These are phyloP conservation scores for Mesembryanthemum crystallinum DNA, from an alignment of 148 eudicot genomes.

Conservation along the genomic window DNA sequence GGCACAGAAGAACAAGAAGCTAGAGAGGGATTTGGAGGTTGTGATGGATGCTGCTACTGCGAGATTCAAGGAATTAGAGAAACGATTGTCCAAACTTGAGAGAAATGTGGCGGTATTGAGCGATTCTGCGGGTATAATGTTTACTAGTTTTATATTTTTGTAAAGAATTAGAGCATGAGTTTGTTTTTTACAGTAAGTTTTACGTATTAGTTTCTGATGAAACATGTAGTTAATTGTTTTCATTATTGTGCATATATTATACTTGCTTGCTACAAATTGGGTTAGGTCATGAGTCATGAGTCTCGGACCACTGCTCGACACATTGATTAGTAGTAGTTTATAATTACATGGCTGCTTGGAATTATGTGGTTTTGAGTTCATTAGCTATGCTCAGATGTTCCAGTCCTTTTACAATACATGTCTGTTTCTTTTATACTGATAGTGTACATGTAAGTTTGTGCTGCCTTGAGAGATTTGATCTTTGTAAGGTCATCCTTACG, in stretches of 20 bases:
- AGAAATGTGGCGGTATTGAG: background rate
- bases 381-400: background rate
- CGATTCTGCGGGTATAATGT: background rate
- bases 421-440: background rate
- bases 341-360: too few species aligned
- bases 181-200: too few species aligned
- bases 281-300: background rate
- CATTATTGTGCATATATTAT: too few species aligned
- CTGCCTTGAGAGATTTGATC: too few species aligned
- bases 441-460: background rate
- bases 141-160: too few species aligned
- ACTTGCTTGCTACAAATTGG: too few species aligned
- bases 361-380: background rate
- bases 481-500: too few species aligned
- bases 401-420: background rate
- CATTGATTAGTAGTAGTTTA: background rate
- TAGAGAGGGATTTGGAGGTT: background rate
- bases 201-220: too few species aligned
- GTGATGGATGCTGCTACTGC: constrained; percentile 1
- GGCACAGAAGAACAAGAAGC: background rate
- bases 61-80: background rate
- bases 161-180: too few species aligned
- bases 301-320: background rate
- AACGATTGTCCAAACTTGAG: constrained; percentile 3
- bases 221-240: too few species aligned